Conservation (phyloP, 176 grass and related monocot species). For the Musa schizocarpa region DNA sequence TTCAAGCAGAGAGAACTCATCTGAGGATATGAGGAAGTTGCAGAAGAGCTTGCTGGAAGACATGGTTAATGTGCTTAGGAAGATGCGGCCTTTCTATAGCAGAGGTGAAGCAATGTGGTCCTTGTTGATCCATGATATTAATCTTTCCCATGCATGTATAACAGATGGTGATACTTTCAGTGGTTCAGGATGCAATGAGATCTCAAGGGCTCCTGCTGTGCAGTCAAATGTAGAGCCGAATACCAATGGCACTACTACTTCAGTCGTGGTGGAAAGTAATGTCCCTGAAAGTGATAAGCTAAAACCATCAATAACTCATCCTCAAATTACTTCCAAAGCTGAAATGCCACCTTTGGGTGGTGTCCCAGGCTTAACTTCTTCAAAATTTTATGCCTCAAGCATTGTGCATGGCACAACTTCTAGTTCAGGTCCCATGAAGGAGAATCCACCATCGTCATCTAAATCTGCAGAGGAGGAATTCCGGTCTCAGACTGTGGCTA, state of each 20-base stretch:
- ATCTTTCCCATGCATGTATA: conserved; percentile 6
- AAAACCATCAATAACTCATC: background rate
- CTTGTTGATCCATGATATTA: conserved; percentile 18
- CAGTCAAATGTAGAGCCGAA: background rate
- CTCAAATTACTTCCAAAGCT: background rate
- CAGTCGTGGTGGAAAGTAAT: background rate
- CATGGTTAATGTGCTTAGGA: conserved; percentile 13
- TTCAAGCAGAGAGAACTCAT: background rate
- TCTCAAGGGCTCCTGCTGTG: background rate
- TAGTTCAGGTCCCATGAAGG: background rate
- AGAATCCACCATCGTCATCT: background rate
- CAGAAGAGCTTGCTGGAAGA: conserved; percentile 11
- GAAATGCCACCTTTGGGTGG: conserved; percentile 7
- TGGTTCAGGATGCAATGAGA: background rate
- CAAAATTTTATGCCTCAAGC: background rate
- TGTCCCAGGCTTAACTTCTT: conserved; percentile 5
- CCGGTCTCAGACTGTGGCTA: background rate
- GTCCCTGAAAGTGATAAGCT: background rate
- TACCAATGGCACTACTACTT: background rate
- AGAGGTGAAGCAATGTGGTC: conserved; percentile 23
- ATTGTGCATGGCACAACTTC: background rate
- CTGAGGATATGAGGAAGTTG: conserved; percentile 4
- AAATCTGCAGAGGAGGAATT: conserved; percentile 7
- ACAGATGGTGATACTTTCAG: background rate
- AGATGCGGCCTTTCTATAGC: conserved; percentile 9